A percentile compares a stretch with the other conserved stretches of the same genome.
Conservation (phyloP, 2,329 filamentous ascomycete genomes). For the Diaporthe ilicicola region DNA sequence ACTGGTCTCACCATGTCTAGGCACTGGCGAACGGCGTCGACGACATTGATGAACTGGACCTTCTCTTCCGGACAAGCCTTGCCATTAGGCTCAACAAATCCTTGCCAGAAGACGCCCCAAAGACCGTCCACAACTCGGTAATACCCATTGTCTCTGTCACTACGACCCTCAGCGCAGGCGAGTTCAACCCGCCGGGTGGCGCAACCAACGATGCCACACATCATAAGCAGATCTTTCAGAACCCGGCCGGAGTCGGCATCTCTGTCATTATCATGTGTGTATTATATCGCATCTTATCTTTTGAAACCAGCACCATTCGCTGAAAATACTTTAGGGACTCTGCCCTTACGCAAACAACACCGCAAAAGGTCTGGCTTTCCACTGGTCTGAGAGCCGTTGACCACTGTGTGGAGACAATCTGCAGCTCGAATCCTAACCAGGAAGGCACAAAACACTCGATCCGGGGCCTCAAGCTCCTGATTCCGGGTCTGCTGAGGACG, state of each 20-base stretch:
- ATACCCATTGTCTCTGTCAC: conserved; percentile 35
- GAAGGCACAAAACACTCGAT: conserved; percentile 46
- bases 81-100: not conserved
- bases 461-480: conserved; percentile 48
- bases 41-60: conserved; percentile 30
- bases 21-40: conserved; percentile 35
- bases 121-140: conserved; percentile 22
- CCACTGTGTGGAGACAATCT: conserved; percentile 62
- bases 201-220: conserved; percentile 36
- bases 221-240: conserved; percentile 34
- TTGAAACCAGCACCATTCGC: not conserved
- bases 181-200: conserved; percentile 36
- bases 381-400: conserved; percentile 62
- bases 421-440: conserved; percentile 43
- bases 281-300: too few relatives aligned
- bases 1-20: not conserved
- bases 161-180: conserved; percentile 38
- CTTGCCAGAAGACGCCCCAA: not conserved
- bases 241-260: conserved; percentile 48
- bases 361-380: conserved; percentile 57
- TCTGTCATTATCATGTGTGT: conserved; percentile 54
- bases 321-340: conserved; percentile 46
- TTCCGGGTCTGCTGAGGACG: conserved; percentile 51
- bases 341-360: conserved; percentile 54
- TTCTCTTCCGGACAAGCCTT: conserved; percentile 26